Percentiles rank a stretch among this genome's conserved stretches.
phyloP scores from a whole-genome alignment of 768 basidiomycete species.

The Leccinum truebloodii region DNA sequence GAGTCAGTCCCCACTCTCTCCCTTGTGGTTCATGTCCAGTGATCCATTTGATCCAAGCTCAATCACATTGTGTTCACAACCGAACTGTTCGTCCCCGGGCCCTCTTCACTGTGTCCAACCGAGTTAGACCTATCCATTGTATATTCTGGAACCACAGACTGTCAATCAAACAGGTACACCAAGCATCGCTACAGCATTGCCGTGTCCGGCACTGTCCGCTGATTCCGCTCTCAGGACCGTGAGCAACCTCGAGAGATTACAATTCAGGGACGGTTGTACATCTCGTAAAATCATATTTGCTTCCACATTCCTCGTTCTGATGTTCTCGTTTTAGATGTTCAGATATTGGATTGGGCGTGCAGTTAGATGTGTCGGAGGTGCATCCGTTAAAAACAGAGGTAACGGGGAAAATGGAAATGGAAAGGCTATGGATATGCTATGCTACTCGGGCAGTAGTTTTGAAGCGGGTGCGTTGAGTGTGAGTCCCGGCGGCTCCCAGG shows the following conservation, averaged over 20 bases:
- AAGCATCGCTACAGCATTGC: slow-evolving; percentile 23
- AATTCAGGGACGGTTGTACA: no score
- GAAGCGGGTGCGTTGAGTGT: slow-evolving; percentile 59
- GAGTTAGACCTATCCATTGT: slow-evolving; percentile 19
- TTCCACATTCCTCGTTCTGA: no score
- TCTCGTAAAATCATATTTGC: no score
- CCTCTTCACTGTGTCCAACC: slow-evolving; percentile 29
- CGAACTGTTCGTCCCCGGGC: background rate
- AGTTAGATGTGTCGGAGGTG: no score
- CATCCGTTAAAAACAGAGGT: no score
- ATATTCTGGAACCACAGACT: slow-evolving; percentile 1
- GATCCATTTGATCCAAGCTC: no score
- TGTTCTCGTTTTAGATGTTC: no score
- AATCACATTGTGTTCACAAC: no score
- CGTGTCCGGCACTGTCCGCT: no score
- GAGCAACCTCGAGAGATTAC: slow-evolving; percentile 3
- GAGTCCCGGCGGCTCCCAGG: slow-evolving; percentile 29
- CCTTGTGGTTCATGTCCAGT: no score
- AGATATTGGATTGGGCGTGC: no score
- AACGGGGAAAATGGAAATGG: slow-evolving; percentile 14
- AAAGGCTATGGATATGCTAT: slow-evolving; percentile 36
- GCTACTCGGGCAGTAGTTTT: slow-evolving; percentile 63
- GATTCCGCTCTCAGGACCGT: slow-evolving; percentile 31
- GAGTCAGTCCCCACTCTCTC: no score
- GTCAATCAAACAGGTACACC: slow-evolving; percentile 20